Evolutionary conservation across 768 basidiomycete genomes (phyloP), one percentile per base, ranked within the genome.

Genomic region (Galerina marginata): DNA sequence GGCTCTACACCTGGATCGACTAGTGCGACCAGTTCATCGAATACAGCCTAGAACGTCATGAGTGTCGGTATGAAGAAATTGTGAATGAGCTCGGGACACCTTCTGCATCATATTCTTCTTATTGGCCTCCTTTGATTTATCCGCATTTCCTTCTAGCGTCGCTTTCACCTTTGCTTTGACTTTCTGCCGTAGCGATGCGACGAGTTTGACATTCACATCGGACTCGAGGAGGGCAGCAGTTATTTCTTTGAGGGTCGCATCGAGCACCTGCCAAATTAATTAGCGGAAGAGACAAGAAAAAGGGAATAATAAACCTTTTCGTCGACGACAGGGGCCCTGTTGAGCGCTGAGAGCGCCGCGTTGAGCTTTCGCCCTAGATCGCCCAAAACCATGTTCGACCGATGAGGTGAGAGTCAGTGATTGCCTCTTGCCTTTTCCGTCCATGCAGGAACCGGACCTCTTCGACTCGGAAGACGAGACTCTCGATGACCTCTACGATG

Each of bases 131-230:
- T 90, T 92, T 38, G 86, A 82, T 67, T 91, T 92, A 26, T 82
- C 76, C 37, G 75, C 81, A 59, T 73, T 80, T 29, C 79, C 76
- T 66, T 95, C 94, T 23, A 95, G 71, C 20, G 89, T 80, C 5
- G 92, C 86, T 72, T 97, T 91, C 55, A 96, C 93, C 71, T 94
- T 95, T 3, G 85, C 79, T 75, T 96, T 95, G 69, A 99, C 94
- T 74, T 94, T 95, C 63, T 90, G 87, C 63, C 95, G 86, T 57
- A 97, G 74, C 40, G 87, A 86, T 5, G 93, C 85, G 16, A 98
- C 97, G 20, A 99, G 86, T 74, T 96, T 97, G 68, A 99, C 96
- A 72, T 99, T 99, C 65, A 99, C 96, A 77, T 99, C 97, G 16
- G 95, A 90, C 75, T 99, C 96, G 45, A 99, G 85, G 36, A 99